A percentile compares a stretch with the other conserved stretches of the same genome.
Evolutionary conservation across 2,329 filamentous ascomycete genomes (phyloP).

Genomic region (Talaromyces rugulosus): DNA sequence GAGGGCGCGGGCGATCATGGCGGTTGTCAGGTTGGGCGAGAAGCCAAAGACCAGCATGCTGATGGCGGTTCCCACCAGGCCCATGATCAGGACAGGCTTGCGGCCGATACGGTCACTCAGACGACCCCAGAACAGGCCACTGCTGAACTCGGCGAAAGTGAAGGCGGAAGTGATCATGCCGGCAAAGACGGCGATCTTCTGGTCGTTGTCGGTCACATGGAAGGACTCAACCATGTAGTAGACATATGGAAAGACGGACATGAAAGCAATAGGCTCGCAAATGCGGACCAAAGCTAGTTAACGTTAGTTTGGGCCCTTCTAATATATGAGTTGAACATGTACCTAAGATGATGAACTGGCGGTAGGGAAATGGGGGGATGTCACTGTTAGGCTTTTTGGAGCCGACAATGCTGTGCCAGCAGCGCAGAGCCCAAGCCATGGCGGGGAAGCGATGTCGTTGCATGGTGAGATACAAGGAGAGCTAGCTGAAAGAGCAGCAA

Average conservation of each 20-base stretch:
- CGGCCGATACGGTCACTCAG: conserved; percentile 88
- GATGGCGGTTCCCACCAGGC: conserved; percentile 83
- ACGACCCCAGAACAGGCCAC: conserved; percentile 87
- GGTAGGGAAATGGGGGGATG: conserved; percentile 8
- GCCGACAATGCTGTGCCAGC: conserved; percentile 2
- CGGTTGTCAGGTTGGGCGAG: conserved; percentile 73
- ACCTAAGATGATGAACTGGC: conserved; percentile 34
- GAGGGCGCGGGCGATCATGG: conserved; percentile 79
- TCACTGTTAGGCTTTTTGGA: conserved; percentile 1
- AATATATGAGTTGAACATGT: conserved; percentile 19
- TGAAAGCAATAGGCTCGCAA: conserved; percentile 98
- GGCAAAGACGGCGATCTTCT: conserved; percentile 83
- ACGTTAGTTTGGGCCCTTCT: not conserved
- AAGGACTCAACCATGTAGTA: conserved; percentile 97
- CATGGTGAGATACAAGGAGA: conserved; percentile 1
- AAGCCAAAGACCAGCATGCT: conserved; percentile 95
- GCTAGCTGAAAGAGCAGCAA: not conserved
- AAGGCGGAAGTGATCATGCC: conserved; percentile 96
- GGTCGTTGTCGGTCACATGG: conserved; percentile 71
- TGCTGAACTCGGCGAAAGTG: conserved; percentile 90
- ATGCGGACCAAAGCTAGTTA: conserved; percentile 78
- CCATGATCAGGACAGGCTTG: conserved; percentile 85
- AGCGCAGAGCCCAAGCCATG: conserved; percentile 5
- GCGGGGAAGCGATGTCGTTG: conserved; percentile 3
- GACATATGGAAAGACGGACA: conserved; percentile 98